Percentiles rank a stretch among this genome's conserved stretches.
Conservation (phyloP, 78 protist genomes). For the Dictyostelium intermedium region DNA sequence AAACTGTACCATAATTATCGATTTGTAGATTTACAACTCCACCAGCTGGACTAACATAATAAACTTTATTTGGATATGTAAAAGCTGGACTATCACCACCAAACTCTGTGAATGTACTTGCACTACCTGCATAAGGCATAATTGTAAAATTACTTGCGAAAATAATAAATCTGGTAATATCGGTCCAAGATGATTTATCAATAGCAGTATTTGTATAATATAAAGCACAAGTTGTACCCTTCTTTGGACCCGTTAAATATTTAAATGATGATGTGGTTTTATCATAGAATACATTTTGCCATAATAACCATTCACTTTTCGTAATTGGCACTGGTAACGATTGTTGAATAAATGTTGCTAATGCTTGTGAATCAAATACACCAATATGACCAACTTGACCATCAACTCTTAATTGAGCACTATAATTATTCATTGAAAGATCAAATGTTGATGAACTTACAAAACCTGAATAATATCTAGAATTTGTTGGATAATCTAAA, state of each 20-base stretch:
- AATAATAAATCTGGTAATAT: not conserved
- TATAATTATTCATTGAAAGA: not conserved
- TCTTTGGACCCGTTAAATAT: slow-evolving; percentile 12
- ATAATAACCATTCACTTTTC: not conserved
- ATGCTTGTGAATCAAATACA: not conserved
- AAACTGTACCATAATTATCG: slow-evolving; percentile 54
- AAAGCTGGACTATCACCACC: slow-evolving; percentile 17
- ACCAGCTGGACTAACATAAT: not conserved
- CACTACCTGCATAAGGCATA: not conserved
- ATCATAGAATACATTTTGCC: slow-evolving; percentile 4
- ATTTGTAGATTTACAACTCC: not conserved
- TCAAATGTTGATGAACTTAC: not conserved
- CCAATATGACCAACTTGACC: slow-evolving; percentile 28
- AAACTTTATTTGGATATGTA: not conserved
- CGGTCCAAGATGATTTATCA: not conserved
- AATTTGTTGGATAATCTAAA: not conserved
- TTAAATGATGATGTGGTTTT: not conserved
- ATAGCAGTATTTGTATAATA: not conserved
- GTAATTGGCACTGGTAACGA: not conserved
- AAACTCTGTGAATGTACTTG: slow-evolving; percentile 7
- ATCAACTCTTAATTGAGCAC: slow-evolving; percentile 2
- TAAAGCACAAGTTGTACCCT: not conserved
- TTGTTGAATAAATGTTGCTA: not conserved
- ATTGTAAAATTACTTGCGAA: not conserved
- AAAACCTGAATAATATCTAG: slow-evolving; percentile 21